Base-by-base conservation (phyloP, 257 asterid genomes). In the Ballota nigra region DNA sequence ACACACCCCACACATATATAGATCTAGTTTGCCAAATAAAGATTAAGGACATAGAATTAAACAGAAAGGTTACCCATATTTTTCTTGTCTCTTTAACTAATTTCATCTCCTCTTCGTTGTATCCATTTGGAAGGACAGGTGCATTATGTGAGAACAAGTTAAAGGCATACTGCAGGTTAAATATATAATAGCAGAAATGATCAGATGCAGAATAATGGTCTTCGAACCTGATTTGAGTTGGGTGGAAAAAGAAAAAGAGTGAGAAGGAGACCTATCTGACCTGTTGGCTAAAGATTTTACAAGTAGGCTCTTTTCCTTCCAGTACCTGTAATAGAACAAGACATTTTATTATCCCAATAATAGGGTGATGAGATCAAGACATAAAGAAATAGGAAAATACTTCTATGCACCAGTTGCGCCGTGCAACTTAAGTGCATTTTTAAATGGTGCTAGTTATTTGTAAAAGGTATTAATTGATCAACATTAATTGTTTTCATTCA, bases 21-120 rank as follows among this genome's bases (percentile, higher is more conserved):
- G 19, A 53, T 61, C 20, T 29, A 41, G 22, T 9, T 33, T 26
- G 28, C 38, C 68, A 26, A 34, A 26, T 18, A 52, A 24, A 34
- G 68, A n/a, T n/a, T n/a, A n/a, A n/a, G n/a, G n/a, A 26, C 28
- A 18, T 2, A 24, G 6, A 70, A 38, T 59, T 12, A 1, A 63
- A 69, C 20, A 51, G 31, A 56, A 73, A 56, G 58, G 72, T 83
- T 84, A 91, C 97, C 98, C 98, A 94, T 79, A 94, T 94, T 77
- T 94, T 94, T 76, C 95, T 79, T 0, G 97, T 94, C 86, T 94
- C 98, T 81, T 91, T 94, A 23, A 94, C 97, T 70, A 94, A 75
- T 82, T 94, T 94, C 98, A 94, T 91, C 88, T 94, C 98, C 84
- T 94, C 98, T 73, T 94, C 98, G 23, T 91, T 94, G 87, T 94